Evolutionary conservation across 345 rosid species (phyloP).

Genomic region (Arabis hirsuta): DNA sequence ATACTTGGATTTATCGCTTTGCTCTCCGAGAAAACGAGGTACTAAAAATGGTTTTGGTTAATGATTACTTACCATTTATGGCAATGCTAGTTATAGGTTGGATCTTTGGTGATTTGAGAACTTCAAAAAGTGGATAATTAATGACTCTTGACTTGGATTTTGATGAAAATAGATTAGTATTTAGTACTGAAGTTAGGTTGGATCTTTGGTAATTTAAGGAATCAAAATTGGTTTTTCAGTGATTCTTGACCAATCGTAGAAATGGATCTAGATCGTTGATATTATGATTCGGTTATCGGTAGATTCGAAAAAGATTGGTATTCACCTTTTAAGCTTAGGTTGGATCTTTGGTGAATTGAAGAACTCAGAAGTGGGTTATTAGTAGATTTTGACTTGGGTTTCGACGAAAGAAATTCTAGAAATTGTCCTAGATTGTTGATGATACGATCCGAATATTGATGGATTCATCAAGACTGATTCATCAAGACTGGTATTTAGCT

Average conservation of each 20-base stretch:
- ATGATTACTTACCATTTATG: constrained; percentile 2
- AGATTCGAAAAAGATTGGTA: constrained; percentile 12
- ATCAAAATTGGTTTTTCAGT: not conserved
- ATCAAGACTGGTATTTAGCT: constrained; percentile 12
- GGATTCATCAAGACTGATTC: constrained; percentile 14
- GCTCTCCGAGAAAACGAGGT: constrained; percentile 87
- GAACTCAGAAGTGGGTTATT: not conserved
- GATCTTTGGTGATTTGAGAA: constrained; percentile 4
- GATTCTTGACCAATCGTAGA: not conserved
- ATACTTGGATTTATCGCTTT: constrained; percentile 67
- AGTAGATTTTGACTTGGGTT: not conserved
- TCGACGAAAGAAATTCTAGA: not conserved
- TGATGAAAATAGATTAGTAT: too few species aligned
- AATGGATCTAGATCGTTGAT: constrained; percentile 3
- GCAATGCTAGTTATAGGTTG: not conserved
- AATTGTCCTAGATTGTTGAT: not conserved
- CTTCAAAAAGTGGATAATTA: not conserved
- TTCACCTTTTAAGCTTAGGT: not conserved
- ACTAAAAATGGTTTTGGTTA: not conserved
- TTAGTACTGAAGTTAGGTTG: not conserved
- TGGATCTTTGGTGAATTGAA: not conserved
- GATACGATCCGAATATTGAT: not conserved
- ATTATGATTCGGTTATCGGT: not conserved
- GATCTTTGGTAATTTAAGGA: constrained; percentile 5
- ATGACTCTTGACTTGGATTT: not conserved